Evolutionary conservation across 306 rosid genomes (phyloP), one percentile per base, ranked within the genome.

Genomic region (Vigna nakashimae): DNA sequence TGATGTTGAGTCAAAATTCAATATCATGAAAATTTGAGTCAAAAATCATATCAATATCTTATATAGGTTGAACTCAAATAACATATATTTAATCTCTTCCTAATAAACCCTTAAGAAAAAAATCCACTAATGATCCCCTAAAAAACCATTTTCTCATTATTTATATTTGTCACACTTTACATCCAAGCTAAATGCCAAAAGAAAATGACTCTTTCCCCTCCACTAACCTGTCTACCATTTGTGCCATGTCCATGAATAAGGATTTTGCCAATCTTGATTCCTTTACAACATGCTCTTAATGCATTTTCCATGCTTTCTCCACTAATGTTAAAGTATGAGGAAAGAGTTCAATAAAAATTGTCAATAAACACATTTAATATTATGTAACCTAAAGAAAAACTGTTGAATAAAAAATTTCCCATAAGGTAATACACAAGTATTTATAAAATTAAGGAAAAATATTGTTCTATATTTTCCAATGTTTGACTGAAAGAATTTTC

Each of bases 231-330:
- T 24, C 89, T 86, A 20, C 97, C 97, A 7, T 89, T 85, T 74
- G 88, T 91, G 66, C 97, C 98, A 40, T 91, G 93, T 70, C 98
- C 87, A 75, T 88, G 98, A 74, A 93, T 91, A 74, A 93, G 97
- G 78, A 91, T 93, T 85, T 93, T 93, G 18, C 98, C 98, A 65
- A 93, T 93, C 83, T 93, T 93, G 85, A 93, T 93, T 76, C 97
- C 98, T 53, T 93, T 91, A 76, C 98, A 93, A 17, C 98, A 93
- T 68, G 97, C 98, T 69, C 98, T 85, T 63, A 93, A 74, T 67
- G 98, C 98, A 56, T 93, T 93, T 84, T 93, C 98, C 98, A 93
- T 93, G 85, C 98, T 93, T 88, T 93, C 98, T 42, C 98, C 98
- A 75, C 98, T 93, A 79, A 50, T 11, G 17, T 74, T 18, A 34